These are phyloP conservation scores for Epichloe aotearoae DNA, from an alignment of 2,329 filamentous ascomycete species.

Conservation along the genomic window DNA sequence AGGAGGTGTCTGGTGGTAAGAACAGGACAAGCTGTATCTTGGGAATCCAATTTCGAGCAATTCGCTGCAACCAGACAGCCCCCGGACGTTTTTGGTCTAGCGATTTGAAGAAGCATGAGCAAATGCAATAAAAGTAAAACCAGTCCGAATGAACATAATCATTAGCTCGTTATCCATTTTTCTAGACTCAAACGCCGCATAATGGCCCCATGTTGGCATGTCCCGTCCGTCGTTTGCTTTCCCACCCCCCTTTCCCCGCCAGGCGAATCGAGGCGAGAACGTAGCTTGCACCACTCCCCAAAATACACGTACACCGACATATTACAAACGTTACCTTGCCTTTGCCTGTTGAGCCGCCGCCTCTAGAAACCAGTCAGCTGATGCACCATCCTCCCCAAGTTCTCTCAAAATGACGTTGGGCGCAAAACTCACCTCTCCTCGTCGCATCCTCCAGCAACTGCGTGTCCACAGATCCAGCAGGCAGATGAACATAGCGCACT, in stretches of 20 bases:
- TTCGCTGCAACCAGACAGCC: neutral
- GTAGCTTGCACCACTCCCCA: neutral
- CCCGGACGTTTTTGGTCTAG: neutral
- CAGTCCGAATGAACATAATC: neutral
- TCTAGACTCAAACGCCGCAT: constrained; percentile 2
- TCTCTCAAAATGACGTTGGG: neutral
- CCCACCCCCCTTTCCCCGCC: neutral
- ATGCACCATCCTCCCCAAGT: neutral
- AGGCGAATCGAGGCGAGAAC: neutral
- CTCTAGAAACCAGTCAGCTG: constrained; percentile 24
- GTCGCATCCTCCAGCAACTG: constrained; percentile 84
- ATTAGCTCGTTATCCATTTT: neutral
- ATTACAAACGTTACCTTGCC: constrained; percentile 27
- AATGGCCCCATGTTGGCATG: neutral
- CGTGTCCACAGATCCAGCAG: constrained; percentile 69
- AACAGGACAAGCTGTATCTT: neutral
- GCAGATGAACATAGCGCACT: constrained; percentile 83
- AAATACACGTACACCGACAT: neutral
- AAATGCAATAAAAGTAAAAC: too few species aligned
- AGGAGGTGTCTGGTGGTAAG: constrained; percentile 26
- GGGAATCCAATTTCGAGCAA: constrained; percentile 4
- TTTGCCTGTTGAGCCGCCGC: constrained; percentile 44
- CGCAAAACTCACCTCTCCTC: constrained; percentile 51
- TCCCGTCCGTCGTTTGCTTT: neutral
- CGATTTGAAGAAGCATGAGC: neutral